Percentiles rank a stretch among this genome's conserved stretches.
Evolutionary conservation across 305 asterid species (phyloP).

Genomic region (Fraxinus nigra): DNA sequence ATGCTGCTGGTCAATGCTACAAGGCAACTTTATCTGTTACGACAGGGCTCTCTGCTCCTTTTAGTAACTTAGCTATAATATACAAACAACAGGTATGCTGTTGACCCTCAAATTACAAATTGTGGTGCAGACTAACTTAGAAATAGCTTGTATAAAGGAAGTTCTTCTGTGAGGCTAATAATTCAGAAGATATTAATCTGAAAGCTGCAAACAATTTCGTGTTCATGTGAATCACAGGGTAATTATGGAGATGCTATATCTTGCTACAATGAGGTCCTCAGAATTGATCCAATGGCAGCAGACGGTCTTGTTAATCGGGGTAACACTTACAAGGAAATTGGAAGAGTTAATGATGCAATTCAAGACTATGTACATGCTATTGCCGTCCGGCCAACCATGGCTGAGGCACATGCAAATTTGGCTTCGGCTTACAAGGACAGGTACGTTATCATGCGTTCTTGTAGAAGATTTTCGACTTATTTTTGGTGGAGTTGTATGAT

Average conservation of each 20-base stretch:
- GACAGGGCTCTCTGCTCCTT: slow-evolving; percentile 95
- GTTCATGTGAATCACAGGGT: slow-evolving; percentile 57
- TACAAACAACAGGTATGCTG: slow-evolving; percentile 85
- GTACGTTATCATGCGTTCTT: slow-evolving; percentile 31
- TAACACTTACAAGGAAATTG: slow-evolving; percentile 92
- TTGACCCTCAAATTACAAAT: not conserved
- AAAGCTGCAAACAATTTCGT: not conserved
- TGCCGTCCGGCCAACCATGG: slow-evolving; percentile 79
- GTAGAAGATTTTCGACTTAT: not conserved
- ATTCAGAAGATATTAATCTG: not conserved
- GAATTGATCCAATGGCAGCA: slow-evolving; percentile 92
- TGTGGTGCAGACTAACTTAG: not conserved
- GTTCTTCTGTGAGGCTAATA: not conserved
- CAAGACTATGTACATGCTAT: slow-evolving; percentile 90
- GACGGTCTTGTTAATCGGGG: slow-evolving; percentile 99
- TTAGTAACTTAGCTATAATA: slow-evolving; percentile 86
- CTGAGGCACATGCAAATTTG: slow-evolving; percentile 99
- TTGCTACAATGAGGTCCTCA: slow-evolving; percentile 92
- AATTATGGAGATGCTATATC: slow-evolving; percentile 92
- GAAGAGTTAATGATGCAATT: slow-evolving; percentile 91
- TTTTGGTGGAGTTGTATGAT: not conserved
- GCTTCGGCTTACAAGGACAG: slow-evolving; percentile 99
- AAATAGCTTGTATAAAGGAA: not conserved
- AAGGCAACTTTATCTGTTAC: slow-evolving; percentile 88
- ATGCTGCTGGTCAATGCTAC: slow-evolving; percentile 93